Percentiles rank a stretch among this genome's conserved stretches.
These are phyloP conservation scores for Spathaspora sp. DNA, from an alignment of 805 yeast genomes.

Conservation along the genomic window DNA sequence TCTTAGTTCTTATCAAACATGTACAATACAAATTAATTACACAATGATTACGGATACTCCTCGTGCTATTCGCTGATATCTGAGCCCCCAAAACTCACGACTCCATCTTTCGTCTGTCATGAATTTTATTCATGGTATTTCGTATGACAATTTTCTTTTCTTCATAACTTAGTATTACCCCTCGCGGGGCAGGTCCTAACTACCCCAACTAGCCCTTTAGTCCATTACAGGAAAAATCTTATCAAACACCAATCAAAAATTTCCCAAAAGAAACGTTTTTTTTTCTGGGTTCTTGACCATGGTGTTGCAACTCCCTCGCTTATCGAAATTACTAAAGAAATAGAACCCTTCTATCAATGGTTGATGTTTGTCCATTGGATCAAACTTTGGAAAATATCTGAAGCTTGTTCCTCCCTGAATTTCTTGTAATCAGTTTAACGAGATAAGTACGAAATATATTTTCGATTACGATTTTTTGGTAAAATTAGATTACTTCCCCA, in stretches of 20 bases:
- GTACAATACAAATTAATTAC: neutral
- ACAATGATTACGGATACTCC: neutral
- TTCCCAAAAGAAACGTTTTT: neutral
- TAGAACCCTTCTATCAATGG: neutral
- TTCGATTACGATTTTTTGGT: neutral
- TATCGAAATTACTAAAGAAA: neutral
- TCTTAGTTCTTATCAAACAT: neutral
- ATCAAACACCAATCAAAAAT: neutral
- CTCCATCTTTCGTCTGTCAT: neutral
- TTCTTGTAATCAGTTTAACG: neutral
- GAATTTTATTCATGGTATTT: neutral
- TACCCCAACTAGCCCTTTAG: neutral
- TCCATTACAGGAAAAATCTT: neutral
- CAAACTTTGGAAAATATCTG: neutral
- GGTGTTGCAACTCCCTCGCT: neutral
- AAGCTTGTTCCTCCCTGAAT: neutral
- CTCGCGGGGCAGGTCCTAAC: neutral
- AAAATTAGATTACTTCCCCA: neutral
- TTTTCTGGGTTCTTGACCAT: neutral
- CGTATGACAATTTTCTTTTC: neutral
- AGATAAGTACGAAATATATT: neutral
- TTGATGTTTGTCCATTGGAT: too few relatives aligned
- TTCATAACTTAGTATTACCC: neutral
- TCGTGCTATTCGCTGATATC: neutral
- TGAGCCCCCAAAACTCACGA: neutral